phyloP scores from a whole-genome alignment of 2,329 filamentous ascomycete genomes.

The Colletotrichum somersetense region DNA sequence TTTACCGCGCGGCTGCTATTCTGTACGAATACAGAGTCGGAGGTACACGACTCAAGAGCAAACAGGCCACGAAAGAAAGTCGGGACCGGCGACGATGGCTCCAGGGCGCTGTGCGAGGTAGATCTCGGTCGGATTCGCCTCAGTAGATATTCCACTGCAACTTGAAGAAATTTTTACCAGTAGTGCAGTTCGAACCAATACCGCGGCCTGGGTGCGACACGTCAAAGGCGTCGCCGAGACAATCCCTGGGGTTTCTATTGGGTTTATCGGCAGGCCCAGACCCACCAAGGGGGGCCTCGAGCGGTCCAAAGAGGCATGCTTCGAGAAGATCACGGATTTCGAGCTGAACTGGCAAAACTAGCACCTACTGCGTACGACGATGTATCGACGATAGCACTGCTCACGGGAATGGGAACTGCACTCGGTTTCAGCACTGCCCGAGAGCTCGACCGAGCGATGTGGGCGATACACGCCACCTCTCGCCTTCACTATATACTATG shows the following conservation, averaged over 20 bases:
- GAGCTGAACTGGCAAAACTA: conserved; percentile 11
- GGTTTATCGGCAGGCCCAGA: conserved; percentile 16
- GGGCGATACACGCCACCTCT: not conserved
- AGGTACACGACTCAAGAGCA: conserved; percentile 14
- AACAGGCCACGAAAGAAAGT: conserved; percentile 12
- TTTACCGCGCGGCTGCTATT: conserved; percentile 36
- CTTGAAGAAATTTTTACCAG: conserved; percentile 21
- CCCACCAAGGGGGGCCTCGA: conserved; percentile 20
- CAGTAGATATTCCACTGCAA: not conserved
- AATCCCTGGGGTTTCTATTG: conserved; percentile 20
- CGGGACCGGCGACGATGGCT: conserved; percentile 4
- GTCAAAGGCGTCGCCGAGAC: conserved; percentile 37
- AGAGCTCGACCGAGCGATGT: conserved; percentile 32
- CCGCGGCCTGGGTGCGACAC: conserved; percentile 14
- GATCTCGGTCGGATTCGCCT: not conserved
- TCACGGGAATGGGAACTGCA: conserved; percentile 19
- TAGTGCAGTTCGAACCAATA: conserved; percentile 7
- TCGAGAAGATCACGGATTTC: conserved; percentile 36
- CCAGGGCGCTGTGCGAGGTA: not conserved
- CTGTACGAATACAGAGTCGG: not conserved
- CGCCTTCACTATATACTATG: conserved; percentile 1
- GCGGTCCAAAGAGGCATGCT: conserved; percentile 34
- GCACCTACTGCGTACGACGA: not conserved
- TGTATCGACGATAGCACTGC: conserved; percentile 14
- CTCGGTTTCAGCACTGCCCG: conserved; percentile 38